Conservation (phyloP, 306 rosid species). For the Adenanthera pavonina region DNA sequence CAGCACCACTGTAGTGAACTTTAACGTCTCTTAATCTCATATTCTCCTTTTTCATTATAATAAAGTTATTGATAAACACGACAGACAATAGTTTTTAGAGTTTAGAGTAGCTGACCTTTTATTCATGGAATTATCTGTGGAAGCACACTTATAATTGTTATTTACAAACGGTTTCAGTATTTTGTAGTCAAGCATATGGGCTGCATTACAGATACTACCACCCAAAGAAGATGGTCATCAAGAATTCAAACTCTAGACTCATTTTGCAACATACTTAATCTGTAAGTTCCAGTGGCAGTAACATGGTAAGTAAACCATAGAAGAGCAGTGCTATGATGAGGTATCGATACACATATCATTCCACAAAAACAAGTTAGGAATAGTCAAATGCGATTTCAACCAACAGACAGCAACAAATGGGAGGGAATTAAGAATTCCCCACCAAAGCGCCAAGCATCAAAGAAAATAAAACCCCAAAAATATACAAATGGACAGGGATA, state of each 20-base stretch:
- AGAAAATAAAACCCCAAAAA: background rate
- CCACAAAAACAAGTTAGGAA: background rate
- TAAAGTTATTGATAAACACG: background rate
- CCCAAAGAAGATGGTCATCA: background rate
- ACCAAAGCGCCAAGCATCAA: background rate
- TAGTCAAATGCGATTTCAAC: background rate
- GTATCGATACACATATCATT: slow-evolving; percentile 2
- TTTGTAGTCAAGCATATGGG: background rate
- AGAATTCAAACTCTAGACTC: background rate
- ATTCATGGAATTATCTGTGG: background rate
- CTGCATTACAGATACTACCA: background rate
- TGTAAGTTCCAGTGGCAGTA: background rate
- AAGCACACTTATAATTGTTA: background rate
- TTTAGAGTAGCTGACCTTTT: background rate
- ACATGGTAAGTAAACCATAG: background rate
- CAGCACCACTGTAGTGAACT: background rate
- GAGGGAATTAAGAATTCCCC: background rate
- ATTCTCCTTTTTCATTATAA: slow-evolving; percentile 6
- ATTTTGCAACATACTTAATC: background rate
- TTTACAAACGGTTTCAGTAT: background rate
- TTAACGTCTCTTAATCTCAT: background rate
- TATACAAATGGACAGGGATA: background rate
- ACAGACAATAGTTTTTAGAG: background rate
- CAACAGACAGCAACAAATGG: background rate
- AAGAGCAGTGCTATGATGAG: background rate